Percentiles rank a stretch among this genome's conserved stretches.
These are phyloP conservation scores for Chenopodium berlandieri DNA, from an alignment of 148 eudicot genomes.

Conservation along the genomic window DNA sequence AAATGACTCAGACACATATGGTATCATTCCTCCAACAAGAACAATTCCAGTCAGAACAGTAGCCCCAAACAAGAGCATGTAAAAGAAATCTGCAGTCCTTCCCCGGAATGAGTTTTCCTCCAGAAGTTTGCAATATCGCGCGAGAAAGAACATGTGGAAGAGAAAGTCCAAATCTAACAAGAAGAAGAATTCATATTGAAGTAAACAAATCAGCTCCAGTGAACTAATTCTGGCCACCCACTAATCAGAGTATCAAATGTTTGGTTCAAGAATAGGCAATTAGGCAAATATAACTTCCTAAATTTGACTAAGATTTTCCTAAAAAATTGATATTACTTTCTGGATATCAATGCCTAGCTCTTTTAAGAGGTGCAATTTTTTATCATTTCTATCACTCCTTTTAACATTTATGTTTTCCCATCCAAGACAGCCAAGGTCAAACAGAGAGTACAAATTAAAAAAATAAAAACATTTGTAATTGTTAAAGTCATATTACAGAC, in stretches of 20 bases:
- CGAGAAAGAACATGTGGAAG: constrained; percentile 98
- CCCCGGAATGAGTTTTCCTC: constrained; percentile 96
- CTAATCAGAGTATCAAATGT: neutral
- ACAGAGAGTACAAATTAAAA: neutral
- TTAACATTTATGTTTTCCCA: neutral
- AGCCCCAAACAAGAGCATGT: constrained; percentile 95
- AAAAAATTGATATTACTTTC: neutral
- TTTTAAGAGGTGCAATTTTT: neutral
- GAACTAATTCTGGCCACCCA: neutral
- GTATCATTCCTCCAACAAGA: constrained; percentile 94
- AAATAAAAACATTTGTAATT: neutral
- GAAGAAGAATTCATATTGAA: constrained; percentile 14
- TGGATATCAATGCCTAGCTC: neutral
- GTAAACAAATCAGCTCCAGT: neutral
- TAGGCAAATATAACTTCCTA: neutral
- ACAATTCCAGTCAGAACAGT: constrained; percentile 87
- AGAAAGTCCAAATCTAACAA: constrained; percentile 86
- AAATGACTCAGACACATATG: constrained; percentile 84
- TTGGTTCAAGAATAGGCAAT: neutral
- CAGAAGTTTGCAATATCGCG: constrained; percentile 96
- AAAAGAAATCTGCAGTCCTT: constrained; percentile 96
- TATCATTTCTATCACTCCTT: neutral
- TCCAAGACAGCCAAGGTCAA: neutral
- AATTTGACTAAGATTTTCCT: neutral
- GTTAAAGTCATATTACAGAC: neutral